These are phyloP conservation scores for Porogramme epimiltina DNA, from an alignment of 1,284 basidiomycete species.

Conservation along the genomic window DNA sequence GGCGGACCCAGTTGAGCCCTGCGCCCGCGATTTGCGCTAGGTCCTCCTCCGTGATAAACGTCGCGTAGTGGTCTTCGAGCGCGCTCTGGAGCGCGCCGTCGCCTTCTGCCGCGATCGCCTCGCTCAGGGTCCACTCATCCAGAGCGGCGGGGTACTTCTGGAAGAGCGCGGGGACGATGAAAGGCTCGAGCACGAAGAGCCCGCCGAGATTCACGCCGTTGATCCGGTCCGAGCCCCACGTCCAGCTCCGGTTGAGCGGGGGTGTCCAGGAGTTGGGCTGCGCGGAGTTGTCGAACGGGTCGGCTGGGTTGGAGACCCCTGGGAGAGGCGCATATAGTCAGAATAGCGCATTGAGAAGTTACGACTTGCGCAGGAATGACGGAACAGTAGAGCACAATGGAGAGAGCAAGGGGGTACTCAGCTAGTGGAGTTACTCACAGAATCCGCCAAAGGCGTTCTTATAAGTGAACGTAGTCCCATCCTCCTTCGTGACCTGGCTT, in stretches of 20 bases:
- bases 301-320: slow-evolving; percentile 52
- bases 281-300: slow-evolving; percentile 70
- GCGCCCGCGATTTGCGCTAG: slow-evolving; percentile 40
- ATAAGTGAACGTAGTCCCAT: slow-evolving; percentile 71
- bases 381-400: too few species aligned
- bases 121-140: slow-evolving; percentile 62
- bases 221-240: slow-evolving; percentile 63
- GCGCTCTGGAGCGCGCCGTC: slow-evolving; percentile 30
- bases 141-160: slow-evolving; percentile 61
- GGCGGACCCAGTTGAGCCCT: slow-evolving; percentile 77
- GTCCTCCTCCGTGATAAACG: slow-evolving; percentile 47
- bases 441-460: slow-evolving; percentile 71
- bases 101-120: slow-evolving; percentile 41
- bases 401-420: too few species aligned
- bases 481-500: slow-evolving; percentile 58
- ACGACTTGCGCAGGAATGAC: background rate
- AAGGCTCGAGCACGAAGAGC: slow-evolving; percentile 77
- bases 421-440: slow-evolving; percentile 49
- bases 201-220: slow-evolving; percentile 74
- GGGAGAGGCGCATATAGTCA: too few species aligned
- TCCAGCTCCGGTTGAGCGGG: slow-evolving; percentile 65
- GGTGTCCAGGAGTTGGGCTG: slow-evolving; percentile 67
- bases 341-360: too few species aligned
- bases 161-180: slow-evolving; percentile 79
- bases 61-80: slow-evolving; percentile 53